Percentiles rank a stretch among this genome's conserved stretches.
phyloP scores from a whole-genome alignment of 495 filamentous ascomycete species.

The Hamigera avellanea region DNA sequence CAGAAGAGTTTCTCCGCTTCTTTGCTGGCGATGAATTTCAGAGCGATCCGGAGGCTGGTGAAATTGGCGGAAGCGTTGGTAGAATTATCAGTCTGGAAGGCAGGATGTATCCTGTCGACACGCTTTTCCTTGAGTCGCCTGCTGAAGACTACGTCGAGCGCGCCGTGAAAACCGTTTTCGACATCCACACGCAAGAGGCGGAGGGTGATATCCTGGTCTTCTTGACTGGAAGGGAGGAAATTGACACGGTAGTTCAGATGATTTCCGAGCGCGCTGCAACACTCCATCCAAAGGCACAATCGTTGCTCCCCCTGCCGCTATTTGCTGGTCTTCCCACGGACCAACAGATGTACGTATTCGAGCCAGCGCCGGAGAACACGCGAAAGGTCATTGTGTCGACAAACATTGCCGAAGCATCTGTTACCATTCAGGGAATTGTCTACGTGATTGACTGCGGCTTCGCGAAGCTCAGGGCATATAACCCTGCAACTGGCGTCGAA shows the following conservation, averaged over 20 bases:
- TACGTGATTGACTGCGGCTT: constrained; percentile 91
- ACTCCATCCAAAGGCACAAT: constrained; percentile 58
- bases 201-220: constrained; percentile 90
- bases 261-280: constrained; percentile 67
- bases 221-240: constrained; percentile 88
- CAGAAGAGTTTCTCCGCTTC: constrained; percentile 77
- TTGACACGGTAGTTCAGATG: constrained; percentile 66
- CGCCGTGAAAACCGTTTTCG: constrained; percentile 78
- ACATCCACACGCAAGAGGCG: constrained; percentile 78
- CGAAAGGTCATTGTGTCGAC: constrained; percentile 91
- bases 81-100: constrained; percentile 85
- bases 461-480: constrained; percentile 83
- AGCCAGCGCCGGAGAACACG: constrained; percentile 70
- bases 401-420: constrained; percentile 91
- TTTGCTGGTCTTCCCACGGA: constrained; percentile 85
- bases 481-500: constrained; percentile 81
- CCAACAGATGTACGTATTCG: constrained; percentile 88
- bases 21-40: constrained; percentile 47
- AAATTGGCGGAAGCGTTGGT: constrained; percentile 38
- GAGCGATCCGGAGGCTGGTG: constrained; percentile 23
- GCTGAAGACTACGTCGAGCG: constrained; percentile 82
- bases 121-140: constrained; percentile 70
- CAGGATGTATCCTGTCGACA: constrained; percentile 83
- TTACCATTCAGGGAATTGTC: constrained; percentile 88
- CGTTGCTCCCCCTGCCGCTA: constrained; percentile 68